Evolutionary conservation across 2,329 filamentous ascomycete species (phyloP).

Genomic region (Capronia epimyces): DNA sequence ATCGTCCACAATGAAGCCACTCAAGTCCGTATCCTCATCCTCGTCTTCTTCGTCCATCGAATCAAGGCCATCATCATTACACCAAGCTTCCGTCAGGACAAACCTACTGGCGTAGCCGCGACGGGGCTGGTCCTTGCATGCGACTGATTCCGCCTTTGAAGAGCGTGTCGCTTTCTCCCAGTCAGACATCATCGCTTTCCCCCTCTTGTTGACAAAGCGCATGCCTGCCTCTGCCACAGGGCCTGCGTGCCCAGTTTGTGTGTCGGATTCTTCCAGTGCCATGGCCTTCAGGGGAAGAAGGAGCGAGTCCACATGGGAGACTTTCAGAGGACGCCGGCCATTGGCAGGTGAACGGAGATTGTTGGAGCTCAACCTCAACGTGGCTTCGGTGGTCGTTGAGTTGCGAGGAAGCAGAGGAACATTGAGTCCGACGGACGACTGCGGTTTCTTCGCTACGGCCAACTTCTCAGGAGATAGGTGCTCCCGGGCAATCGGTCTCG

Average conservation of each 20-base stretch:
- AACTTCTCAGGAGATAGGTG: neutral
- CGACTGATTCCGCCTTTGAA: neutral
- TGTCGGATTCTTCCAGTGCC: conserved; percentile 33
- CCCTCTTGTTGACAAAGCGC: neutral
- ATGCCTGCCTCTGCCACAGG: conserved; percentile 19
- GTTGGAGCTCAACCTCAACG: conserved; percentile 2
- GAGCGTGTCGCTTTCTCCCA: conserved; percentile 8
- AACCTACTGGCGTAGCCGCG: conserved; percentile 19
- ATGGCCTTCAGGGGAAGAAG: conserved; percentile 31
- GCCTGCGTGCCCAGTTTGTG: conserved; percentile 26
- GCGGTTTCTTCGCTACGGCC: neutral
- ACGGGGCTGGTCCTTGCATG: neutral
- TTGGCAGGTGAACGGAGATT: conserved; percentile 19
- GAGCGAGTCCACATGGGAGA: conserved; percentile 35
- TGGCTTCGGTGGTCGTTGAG: conserved; percentile 3
- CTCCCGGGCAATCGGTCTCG: neutral
- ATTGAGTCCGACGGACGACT: neutral
- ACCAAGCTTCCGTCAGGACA: conserved; percentile 25
- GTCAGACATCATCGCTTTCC: conserved; percentile 21
- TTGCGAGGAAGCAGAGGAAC: conserved; percentile 10
- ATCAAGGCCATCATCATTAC: conserved; percentile 25
- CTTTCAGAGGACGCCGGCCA: conserved; percentile 29
- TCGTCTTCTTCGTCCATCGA: conserved; percentile 27
- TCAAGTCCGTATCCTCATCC: conserved; percentile 30
- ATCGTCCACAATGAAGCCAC: conserved; percentile 31